A percentile compares a stretch with the other conserved stretches of the same genome.
Conservation (phyloP, 805 yeast genomes). For the Zygoascus biomembranicola region DNA sequence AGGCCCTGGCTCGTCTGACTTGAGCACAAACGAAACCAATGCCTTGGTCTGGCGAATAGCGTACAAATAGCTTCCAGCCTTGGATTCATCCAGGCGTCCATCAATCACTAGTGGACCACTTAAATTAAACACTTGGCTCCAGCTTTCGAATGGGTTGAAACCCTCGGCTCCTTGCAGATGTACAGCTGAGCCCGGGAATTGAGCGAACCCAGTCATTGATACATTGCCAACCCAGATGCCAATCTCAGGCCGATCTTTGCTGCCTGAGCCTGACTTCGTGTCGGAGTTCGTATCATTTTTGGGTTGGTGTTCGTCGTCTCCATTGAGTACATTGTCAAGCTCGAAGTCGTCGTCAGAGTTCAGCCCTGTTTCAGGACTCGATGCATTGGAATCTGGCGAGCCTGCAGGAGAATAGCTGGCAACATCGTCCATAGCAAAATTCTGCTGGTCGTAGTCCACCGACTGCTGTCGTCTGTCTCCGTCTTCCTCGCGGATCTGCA, state of each 20-base stretch:
- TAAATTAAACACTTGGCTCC: slow-evolving; percentile 19
- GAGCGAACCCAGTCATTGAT: slow-evolving; percentile 42
- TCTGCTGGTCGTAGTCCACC: slow-evolving; percentile 6
- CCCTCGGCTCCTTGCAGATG: slow-evolving; percentile 26
- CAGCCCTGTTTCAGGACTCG: background rate
- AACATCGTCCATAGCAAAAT: slow-evolving; percentile 12
- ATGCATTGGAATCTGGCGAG: slow-evolving; percentile 6
- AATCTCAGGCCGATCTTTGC: background rate
- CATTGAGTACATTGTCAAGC: slow-evolving; percentile 24
- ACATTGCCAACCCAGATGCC: slow-evolving; percentile 30
- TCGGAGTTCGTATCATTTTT: background rate
- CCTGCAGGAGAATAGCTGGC: slow-evolving; percentile 11
- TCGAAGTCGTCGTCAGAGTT: slow-evolving; percentile 27
- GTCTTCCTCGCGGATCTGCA: slow-evolving; percentile 8
- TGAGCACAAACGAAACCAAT: slow-evolving; percentile 42
- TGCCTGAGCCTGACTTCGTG: background rate
- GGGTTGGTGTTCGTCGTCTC: slow-evolving; percentile 1
- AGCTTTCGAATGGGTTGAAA: slow-evolving; percentile 11
- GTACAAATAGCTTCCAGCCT: slow-evolving; percentile 50
- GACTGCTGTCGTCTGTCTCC: slow-evolving; percentile 1
- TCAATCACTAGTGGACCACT: slow-evolving; percentile 38
- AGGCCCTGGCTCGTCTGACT: slow-evolving; percentile 19
- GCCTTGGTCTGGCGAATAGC: slow-evolving; percentile 40
- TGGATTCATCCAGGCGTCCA: slow-evolving; percentile 50
- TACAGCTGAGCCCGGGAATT: slow-evolving; percentile 35